Evolutionary conservation across 2,329 filamentous ascomycete genomes (phyloP).

Genomic region (Emergomyces africanus): DNA sequence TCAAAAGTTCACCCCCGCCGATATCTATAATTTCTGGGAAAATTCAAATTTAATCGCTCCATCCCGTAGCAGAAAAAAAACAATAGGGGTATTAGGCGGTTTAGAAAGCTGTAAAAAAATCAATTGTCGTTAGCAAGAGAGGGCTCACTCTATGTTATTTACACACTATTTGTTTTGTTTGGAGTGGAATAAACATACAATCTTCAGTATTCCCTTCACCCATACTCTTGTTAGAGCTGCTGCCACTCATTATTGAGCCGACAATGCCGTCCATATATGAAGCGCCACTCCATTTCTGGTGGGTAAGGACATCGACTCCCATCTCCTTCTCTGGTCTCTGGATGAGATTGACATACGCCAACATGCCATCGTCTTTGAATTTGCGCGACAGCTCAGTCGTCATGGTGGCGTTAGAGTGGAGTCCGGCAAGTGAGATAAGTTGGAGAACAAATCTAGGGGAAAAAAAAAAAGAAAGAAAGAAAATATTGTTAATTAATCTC

Average conservation of each 20-base stretch:
- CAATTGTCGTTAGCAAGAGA: background rate
- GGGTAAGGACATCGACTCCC: constrained; percentile 82
- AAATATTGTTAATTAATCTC: background rate
- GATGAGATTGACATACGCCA: constrained; percentile 90
- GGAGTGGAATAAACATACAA: constrained; percentile 15
- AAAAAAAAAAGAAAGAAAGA: background rate
- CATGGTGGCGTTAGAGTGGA: constrained; percentile 52
- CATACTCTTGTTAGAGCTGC: constrained; percentile 83
- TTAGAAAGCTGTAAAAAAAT: background rate
- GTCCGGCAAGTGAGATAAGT: constrained; percentile 50
- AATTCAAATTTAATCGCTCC: background rate
- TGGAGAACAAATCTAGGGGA: constrained; percentile 46
- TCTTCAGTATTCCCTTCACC: constrained; percentile 83
- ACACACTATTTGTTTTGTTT: background rate
- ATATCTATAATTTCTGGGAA: background rate
- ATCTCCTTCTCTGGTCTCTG: constrained; percentile 83
- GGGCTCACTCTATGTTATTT: background rate
- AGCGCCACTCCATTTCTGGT: constrained; percentile 69
- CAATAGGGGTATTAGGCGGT: background rate
- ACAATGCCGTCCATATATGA: constrained; percentile 78
- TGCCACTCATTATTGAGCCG: constrained; percentile 82
- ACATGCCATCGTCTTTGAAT: constrained; percentile 89
- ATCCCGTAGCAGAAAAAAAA: background rate
- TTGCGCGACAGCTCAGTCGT: constrained; percentile 61
- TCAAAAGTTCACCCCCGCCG: background rate